Evolutionary conservation across 2,329 filamentous ascomycete genomes (phyloP).

Genomic region (Hymenoscyphus infarciens): DNA sequence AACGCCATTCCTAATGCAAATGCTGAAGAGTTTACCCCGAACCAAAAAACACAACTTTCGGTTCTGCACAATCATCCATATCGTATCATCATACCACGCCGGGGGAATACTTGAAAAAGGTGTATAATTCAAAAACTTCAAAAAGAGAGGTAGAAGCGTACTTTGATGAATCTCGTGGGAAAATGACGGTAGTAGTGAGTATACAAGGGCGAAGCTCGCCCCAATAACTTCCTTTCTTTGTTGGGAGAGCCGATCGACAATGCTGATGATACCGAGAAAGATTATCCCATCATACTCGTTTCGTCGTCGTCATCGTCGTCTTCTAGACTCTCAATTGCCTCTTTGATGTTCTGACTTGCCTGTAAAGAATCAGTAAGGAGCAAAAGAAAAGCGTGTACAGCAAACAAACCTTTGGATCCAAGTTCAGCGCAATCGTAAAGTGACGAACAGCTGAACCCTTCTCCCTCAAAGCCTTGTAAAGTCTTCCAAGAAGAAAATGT

Average conservation of each 20-base stretch:
- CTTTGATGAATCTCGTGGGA: slow-evolving; percentile 1
- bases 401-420: slow-evolving; percentile 84
- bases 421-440: slow-evolving; percentile 89
- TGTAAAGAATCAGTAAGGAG: slow-evolving; percentile 38
- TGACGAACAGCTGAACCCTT: slow-evolving; percentile 82
- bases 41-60: background rate
- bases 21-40: background rate
- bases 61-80: slow-evolving; percentile 7
- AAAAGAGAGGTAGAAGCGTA: slow-evolving; percentile 3
- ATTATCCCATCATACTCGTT: slow-evolving; percentile 28
- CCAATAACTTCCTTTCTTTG: background rate
- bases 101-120: slow-evolving; percentile 7
- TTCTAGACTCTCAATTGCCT: slow-evolving; percentile 89
- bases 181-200: background rate
- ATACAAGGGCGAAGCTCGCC: background rate
- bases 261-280: background rate
- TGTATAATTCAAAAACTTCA: slow-evolving; percentile 2
- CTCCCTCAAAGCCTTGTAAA: slow-evolving; percentile 70
- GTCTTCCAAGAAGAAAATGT: slow-evolving; percentile 86
- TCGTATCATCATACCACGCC: slow-evolving; percentile 17
- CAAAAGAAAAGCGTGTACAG: slow-evolving; percentile 13
- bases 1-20: slow-evolving; percentile 16
- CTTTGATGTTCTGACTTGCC: slow-evolving; percentile 93
- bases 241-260: background rate
- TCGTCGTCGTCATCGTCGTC: slow-evolving; percentile 63